Conservation (phyloP, 2,329 filamentous ascomycete genomes). For the Sporothrix pseudoabietina region DNA sequence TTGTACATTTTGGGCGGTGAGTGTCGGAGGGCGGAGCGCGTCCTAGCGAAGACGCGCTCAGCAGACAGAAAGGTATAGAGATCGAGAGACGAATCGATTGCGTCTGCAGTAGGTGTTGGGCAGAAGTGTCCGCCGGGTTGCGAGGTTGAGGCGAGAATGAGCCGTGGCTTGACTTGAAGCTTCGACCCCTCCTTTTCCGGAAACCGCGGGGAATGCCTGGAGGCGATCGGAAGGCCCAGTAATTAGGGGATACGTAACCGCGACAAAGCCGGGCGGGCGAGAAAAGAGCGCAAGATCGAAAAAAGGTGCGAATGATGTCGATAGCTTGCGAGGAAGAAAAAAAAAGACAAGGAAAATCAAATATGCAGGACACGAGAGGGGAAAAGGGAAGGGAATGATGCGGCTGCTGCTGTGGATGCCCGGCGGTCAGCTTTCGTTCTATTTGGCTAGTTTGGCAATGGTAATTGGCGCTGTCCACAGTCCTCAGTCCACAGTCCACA, state of each 20-base stretch:
- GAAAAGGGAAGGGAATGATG: slow-evolving; percentile 4
- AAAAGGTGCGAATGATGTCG: neutral
- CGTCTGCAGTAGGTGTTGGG: neutral
- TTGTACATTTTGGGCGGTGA: slow-evolving; percentile 69
- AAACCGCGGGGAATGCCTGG: slow-evolving; percentile 33
- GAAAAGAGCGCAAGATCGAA: neutral
- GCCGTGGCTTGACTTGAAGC: slow-evolving; percentile 31
- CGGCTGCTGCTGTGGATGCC: slow-evolving; percentile 26
- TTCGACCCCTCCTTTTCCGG: slow-evolving; percentile 36
- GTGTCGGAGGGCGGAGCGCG: slow-evolving; percentile 13
- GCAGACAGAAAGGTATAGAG: neutral
- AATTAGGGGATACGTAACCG: slow-evolving; percentile 7
- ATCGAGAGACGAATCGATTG: neutral
- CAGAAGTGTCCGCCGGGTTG: slow-evolving; percentile 2
- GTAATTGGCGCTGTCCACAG: neutral
- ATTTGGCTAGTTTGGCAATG: slow-evolving; percentile 1
- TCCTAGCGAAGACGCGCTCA: neutral
- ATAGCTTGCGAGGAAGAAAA: slow-evolving; percentile 5
- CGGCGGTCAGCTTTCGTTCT: slow-evolving; percentile 22
- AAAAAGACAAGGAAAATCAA: neutral
- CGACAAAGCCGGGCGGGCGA: slow-evolving; percentile 23
- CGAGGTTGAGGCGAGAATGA: neutral
- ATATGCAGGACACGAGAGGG: neutral
- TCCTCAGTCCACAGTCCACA: no score
- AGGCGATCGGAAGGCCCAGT: slow-evolving; percentile 19